Evolutionary conservation across 1,284 basidiomycete species (phyloP).

Genomic region (Ceratobasidium sp.): DNA sequence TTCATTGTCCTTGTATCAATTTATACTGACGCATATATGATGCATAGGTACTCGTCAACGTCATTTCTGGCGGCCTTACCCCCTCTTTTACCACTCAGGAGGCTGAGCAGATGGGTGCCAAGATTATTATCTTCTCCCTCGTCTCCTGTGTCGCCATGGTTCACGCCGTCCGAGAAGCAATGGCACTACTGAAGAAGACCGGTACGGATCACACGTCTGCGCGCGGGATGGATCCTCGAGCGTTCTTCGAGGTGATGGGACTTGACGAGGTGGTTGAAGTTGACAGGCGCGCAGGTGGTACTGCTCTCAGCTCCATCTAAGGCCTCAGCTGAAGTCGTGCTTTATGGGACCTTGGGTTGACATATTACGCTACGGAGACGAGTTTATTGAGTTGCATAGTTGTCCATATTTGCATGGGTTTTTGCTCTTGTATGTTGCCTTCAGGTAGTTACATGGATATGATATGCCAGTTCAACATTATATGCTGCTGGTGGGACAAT

Average conservation of each 20-base stretch:
- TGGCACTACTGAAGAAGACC: conserved; percentile 79
- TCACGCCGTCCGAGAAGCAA: conserved; percentile 77
- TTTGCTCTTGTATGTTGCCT: too few species aligned
- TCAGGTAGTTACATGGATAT: too few species aligned
- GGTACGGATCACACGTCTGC: conserved; percentile 79
- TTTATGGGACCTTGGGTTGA: too few species aligned
- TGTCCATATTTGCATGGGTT: too few species aligned
- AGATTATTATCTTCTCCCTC: conserved; percentile 80
- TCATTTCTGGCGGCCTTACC: conserved; percentile 81
- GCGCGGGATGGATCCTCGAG: conserved; percentile 80
- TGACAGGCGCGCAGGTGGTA: conserved; percentile 71
- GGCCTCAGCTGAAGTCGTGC: too few species aligned
- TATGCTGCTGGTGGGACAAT: too few species aligned
- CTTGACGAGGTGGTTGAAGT: conserved; percentile 69
- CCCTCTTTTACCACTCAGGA: conserved; percentile 77
- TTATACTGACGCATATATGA: conserved; percentile 18
- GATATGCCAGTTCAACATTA: too few species aligned
- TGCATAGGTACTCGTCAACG: conserved; percentile 74
- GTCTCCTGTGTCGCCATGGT: conserved; percentile 80
- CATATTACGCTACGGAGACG: too few species aligned
- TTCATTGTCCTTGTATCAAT: not conserved
- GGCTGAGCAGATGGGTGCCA: conserved; percentile 77
- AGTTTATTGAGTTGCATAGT: too few species aligned
- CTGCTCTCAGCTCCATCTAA: conserved; percentile 67
- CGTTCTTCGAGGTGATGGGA: conserved; percentile 82